A percentile compares a stretch with the other conserved stretches of the same genome.
phyloP scores from a whole-genome alignment of 176 grass and related monocot genomes.

The Rhipidocladum racemiflorum region DNA sequence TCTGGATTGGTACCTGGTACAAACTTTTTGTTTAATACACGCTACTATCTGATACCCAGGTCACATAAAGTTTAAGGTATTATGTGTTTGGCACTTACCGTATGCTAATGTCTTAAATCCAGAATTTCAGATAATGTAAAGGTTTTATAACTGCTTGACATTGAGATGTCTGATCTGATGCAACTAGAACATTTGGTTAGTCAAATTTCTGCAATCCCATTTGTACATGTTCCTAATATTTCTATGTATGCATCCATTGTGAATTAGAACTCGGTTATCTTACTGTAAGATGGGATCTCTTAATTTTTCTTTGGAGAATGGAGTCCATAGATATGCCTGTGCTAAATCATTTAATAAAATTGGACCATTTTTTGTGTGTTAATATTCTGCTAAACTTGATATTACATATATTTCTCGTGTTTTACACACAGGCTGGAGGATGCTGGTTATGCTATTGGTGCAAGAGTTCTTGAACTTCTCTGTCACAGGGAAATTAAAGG shows the following conservation, averaged over 20 bases:
- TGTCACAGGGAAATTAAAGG: conserved; percentile 97
- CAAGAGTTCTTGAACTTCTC: conserved; percentile 93
- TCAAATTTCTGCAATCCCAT: background rate
- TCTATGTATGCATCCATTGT: background rate
- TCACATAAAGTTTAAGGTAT: background rate
- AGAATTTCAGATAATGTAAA: conserved; percentile 19
- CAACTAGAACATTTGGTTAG: conserved; percentile 13
- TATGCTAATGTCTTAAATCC: background rate
- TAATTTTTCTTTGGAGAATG: background rate
- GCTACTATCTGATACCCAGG: conserved; percentile 6
- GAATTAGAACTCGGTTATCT: background rate
- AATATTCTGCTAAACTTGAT: background rate
- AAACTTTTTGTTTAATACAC: conserved; percentile 14
- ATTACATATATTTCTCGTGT: conserved; percentile 20
- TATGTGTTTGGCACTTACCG: background rate
- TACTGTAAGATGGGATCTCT: background rate
- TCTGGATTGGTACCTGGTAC: background rate
- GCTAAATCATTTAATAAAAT: conserved; percentile 3
- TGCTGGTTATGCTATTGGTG: conserved; percentile 93
- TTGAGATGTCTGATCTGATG: conserved; percentile 1
- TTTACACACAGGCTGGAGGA: conserved; percentile 75
- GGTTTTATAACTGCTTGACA: conserved; percentile 6
- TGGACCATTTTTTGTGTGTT: conserved; percentile 5
- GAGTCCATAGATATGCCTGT: background rate
- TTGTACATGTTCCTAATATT: background rate